Percentiles rank a stretch among this genome's conserved stretches.
phyloP scores from a whole-genome alignment of 75 land plant species.

The Isoetes taiwanensis region DNA sequence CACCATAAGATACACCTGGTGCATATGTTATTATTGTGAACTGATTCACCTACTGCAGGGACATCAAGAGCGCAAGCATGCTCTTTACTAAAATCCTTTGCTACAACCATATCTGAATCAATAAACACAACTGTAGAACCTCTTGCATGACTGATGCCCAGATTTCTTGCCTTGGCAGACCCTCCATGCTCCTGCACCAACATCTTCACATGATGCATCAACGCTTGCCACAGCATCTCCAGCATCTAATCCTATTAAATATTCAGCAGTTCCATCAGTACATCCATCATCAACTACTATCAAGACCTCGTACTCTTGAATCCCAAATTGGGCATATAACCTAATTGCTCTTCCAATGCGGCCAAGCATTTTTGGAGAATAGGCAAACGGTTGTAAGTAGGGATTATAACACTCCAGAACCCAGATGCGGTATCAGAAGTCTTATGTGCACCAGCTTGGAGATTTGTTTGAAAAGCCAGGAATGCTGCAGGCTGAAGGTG shows the following conservation, averaged over 20 bases:
- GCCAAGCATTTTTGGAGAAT: conserved; percentile 17
- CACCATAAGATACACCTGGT: too few relatives aligned
- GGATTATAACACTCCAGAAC: conserved; percentile 22
- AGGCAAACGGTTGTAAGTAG: conserved; percentile 23
- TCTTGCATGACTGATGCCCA: conserved; percentile 13
- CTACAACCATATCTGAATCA: conserved; percentile 26
- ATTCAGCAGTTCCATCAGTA: conserved; percentile 22
- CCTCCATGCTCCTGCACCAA: conserved; percentile 19
- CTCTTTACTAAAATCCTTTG: conserved; percentile 16
- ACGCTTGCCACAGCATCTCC: background rate
- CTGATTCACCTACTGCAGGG: too few relatives aligned
- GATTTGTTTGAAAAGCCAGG: too few relatives aligned
- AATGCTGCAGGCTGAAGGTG: too few relatives aligned
- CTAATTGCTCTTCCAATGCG: conserved; percentile 19
- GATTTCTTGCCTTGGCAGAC: conserved; percentile 21
- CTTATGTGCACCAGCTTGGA: too few relatives aligned
- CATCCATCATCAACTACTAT: conserved; percentile 27
- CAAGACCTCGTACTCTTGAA: conserved; percentile 14
- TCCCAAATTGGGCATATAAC: conserved; percentile 10
- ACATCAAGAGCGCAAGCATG: conserved; percentile 16
- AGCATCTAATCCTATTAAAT: too few relatives aligned
- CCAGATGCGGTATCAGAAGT: too few relatives aligned
- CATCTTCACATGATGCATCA: conserved; percentile 20
- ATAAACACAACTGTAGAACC: conserved; percentile 20
- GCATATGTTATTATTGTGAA: too few relatives aligned